A percentile compares a stretch with the other conserved stretches of the same genome.
Evolutionary conservation across 306 rosid species (phyloP).

Genomic region (Lathyrus oleraceus): DNA sequence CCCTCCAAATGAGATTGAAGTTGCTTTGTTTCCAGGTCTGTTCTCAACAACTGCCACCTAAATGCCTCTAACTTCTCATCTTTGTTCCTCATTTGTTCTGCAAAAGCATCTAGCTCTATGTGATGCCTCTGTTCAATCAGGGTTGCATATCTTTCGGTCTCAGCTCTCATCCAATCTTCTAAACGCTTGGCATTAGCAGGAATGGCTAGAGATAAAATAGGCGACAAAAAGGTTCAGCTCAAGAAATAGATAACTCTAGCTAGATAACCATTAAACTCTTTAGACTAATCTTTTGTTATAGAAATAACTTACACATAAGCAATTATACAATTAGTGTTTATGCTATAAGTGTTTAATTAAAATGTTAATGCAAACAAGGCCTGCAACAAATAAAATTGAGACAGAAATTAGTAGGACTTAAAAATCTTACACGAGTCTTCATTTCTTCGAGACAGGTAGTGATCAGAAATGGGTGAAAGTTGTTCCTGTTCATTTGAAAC

Average conservation of each 20-base stretch:
- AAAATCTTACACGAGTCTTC: constrained; percentile 59
- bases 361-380: not conserved
- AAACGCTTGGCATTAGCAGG: constrained; percentile 67
- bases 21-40: constrained; percentile 80
- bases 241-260: constrained; percentile 12
- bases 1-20: constrained; percentile 70
- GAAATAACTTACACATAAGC: not conserved
- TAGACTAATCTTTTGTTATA: not conserved
- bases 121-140: constrained; percentile 80
- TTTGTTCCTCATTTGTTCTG: constrained; percentile 79
- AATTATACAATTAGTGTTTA: not conserved
- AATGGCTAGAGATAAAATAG: constrained; percentile 41
- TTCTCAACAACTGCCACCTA: constrained; percentile 80
- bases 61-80: constrained; percentile 85
- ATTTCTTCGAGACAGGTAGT: constrained; percentile 48
- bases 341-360: not conserved
- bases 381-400: not conserved
- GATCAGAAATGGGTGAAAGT: constrained; percentile 47
- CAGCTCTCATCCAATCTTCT: constrained; percentile 77
- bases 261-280: not conserved
- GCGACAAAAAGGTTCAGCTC: constrained; percentile 15
- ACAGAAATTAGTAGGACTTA: constrained; percentile 11
- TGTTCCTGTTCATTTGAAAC: constrained; percentile 48
- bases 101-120: constrained; percentile 86
- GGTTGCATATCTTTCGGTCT: constrained; percentile 78